phyloP scores from a whole-genome alignment of 2,329 filamentous ascomycete species.

The Dactylellina sp. region DNA sequence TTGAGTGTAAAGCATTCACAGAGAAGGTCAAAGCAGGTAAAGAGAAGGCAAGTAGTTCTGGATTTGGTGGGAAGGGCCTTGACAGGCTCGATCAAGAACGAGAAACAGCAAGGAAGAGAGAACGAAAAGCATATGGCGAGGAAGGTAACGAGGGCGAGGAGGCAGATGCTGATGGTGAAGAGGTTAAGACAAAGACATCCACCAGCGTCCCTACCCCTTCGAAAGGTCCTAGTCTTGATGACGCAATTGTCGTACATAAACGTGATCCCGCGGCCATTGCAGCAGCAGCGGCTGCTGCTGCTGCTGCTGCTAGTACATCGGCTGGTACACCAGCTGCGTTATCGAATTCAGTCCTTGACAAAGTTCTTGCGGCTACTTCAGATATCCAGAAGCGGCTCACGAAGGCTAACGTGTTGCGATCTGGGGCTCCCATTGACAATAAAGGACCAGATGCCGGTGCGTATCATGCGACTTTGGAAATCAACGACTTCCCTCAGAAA shows the following conservation, averaged over 20 bases:
- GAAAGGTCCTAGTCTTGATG: constrained; percentile 70
- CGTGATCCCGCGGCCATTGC: constrained; percentile 68
- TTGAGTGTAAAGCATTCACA: constrained; percentile 70
- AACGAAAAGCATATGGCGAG: constrained; percentile 89
- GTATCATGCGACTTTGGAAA: constrained; percentile 96
- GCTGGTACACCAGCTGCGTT: constrained; percentile 56
- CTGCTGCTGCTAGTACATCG: constrained; percentile 63
- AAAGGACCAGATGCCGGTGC: constrained; percentile 96
- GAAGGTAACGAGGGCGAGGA: constrained; percentile 82
- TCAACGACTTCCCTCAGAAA: constrained; percentile 98
- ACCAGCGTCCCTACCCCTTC: constrained; percentile 61
- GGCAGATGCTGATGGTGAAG: constrained; percentile 69
- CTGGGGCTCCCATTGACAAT: constrained; percentile 96
- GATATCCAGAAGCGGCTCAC: constrained; percentile 91
- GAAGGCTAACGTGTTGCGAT: constrained; percentile 86
- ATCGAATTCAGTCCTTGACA: constrained; percentile 77
- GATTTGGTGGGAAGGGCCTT: constrained; percentile 94
- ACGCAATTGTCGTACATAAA: constrained; percentile 78
- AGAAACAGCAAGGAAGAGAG: constrained; percentile 84
- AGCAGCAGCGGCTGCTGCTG: too few relatives aligned
- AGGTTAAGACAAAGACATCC: constrained; percentile 61
- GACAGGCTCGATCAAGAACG: constrained; percentile 91
- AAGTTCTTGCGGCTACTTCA: constrained; percentile 88
- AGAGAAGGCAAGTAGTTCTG: constrained; percentile 82
- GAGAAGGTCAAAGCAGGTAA: constrained; percentile 94